A percentile compares a stretch with the other conserved stretches of the same genome.
Conservation (phyloP, 306 rosid species). For the Quercus variabilis region DNA sequence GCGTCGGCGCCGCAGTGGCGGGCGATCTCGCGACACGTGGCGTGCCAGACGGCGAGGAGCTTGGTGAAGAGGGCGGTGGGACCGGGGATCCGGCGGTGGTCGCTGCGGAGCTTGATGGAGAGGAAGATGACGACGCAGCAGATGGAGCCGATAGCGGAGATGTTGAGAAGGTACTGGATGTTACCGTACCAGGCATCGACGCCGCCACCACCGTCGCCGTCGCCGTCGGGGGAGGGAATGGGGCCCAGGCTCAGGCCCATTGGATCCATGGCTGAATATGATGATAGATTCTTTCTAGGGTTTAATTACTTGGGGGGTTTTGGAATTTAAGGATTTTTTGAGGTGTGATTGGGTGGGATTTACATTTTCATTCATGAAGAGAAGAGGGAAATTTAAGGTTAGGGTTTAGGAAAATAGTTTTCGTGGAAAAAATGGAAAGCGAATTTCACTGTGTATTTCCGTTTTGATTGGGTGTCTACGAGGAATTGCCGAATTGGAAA, state of each 20-base stretch:
- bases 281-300: too few relatives aligned
- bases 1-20: constrained; percentile 96
- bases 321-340: too few relatives aligned
- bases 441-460: too few relatives aligned
- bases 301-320: too few relatives aligned
- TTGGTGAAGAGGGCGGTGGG: constrained; percentile 68
- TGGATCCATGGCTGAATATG: not conserved
- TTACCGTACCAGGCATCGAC: constrained; percentile 75
- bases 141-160: constrained; percentile 77
- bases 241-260: constrained; percentile 44
- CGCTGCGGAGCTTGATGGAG: constrained; percentile 90
- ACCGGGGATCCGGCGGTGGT: constrained; percentile 90
- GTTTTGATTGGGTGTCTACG: too few relatives aligned
- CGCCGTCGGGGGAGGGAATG: constrained; percentile 58
- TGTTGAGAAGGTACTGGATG: constrained; percentile 83
- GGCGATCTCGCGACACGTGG: constrained; percentile 77
- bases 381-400: too few relatives aligned
- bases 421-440: too few relatives aligned
- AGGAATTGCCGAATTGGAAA: too few relatives aligned
- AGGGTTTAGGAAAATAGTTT: too few relatives aligned
- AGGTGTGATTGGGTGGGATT: too few relatives aligned
- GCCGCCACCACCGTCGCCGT: constrained; percentile 30
- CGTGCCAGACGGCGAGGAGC: constrained; percentile 96
- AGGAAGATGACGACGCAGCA: constrained; percentile 75
- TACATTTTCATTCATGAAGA: too few relatives aligned